These are phyloP conservation scores for Endocalyx cinctus DNA, from an alignment of 2,329 filamentous ascomycete species.

Conservation along the genomic window DNA sequence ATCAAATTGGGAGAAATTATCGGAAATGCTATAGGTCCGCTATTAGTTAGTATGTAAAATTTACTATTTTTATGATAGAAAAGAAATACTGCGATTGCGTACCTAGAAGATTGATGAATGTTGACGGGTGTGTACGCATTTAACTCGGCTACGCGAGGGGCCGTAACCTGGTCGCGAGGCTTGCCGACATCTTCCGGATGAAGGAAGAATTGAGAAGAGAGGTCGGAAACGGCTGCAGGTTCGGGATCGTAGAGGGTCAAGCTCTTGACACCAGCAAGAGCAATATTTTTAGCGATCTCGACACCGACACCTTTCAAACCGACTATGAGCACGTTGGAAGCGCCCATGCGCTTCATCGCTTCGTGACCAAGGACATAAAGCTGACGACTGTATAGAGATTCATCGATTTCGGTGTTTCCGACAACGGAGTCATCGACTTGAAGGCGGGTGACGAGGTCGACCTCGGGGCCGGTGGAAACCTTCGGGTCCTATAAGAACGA, in stretches of 20 bases:
- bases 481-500: constrained; percentile 39
- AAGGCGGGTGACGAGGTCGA: constrained; percentile 61
- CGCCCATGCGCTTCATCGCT: constrained; percentile 99
- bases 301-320: constrained; percentile 93
- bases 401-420: constrained; percentile 60
- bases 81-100: constrained; percentile 15
- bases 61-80: constrained; percentile 1
- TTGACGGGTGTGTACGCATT: constrained; percentile 94
- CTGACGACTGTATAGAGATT: constrained; percentile 70
- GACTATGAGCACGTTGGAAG: constrained; percentile 88
- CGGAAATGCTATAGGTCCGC: constrained; percentile 56
- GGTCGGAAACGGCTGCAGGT: constrained; percentile 77
- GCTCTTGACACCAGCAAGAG: constrained; percentile 96
- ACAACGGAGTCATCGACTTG: constrained; percentile 59
- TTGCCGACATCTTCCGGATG: constrained; percentile 85
- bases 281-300: constrained; percentile 98
- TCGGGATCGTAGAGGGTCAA: constrained; percentile 88
- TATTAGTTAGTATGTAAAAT: constrained; percentile 5
- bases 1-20: constrained; percentile 76
- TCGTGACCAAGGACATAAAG: constrained; percentile 68
- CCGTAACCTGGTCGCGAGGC: constrained; percentile 80
- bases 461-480: constrained; percentile 42
- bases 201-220: constrained; percentile 97
- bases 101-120: constrained; percentile 61
- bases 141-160: constrained; percentile 84